A percentile compares a stretch with the other conserved stretches of the same genome.
Evolutionary conservation across 2,329 filamentous ascomycete genomes (phyloP).

Genomic region (Aspergillus viridinutans): DNA sequence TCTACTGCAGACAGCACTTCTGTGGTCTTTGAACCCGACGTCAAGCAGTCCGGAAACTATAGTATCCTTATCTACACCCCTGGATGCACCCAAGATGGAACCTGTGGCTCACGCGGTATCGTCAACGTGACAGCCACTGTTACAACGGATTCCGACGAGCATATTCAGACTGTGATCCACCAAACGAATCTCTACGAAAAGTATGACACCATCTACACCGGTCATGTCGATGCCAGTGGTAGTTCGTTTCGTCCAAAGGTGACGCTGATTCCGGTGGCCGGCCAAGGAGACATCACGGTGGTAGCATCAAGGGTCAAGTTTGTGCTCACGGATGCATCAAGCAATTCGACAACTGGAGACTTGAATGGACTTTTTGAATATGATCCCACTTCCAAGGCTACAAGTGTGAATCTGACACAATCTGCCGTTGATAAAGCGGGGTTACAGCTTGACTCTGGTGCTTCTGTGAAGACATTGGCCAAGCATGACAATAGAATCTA

Average conservation of each 20-base stretch:
- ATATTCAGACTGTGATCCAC: conserved; percentile 62
- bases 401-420: conserved; percentile 60
- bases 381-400: conserved; percentile 57
- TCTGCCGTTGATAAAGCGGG: conserved; percentile 77
- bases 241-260: conserved; percentile 73
- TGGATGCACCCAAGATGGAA: conserved; percentile 75
- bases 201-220: conserved; percentile 87
- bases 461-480: conserved; percentile 66
- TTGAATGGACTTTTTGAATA: conserved; percentile 91
- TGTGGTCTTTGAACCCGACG: conserved; percentile 69
- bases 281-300: conserved; percentile 62
- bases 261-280: conserved; percentile 66
- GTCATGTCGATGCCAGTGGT: conserved; percentile 72
- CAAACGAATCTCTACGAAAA: conserved; percentile 97
- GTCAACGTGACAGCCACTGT: conserved; percentile 77
- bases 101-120: conserved; percentile 70
- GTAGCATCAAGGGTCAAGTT: conserved; percentile 91
- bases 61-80: conserved; percentile 88
- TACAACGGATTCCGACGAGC: conserved; percentile 45
- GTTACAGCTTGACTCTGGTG: conserved; percentile 61
- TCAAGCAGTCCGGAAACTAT: conserved; percentile 87
- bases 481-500: conserved; percentile 63
- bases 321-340: conserved; percentile 53
- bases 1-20: conserved; percentile 56
- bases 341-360: conserved; percentile 63